These are phyloP conservation scores for Pestalotiopsis fici DNA, from an alignment of 2,329 filamentous ascomycete species.

Conservation along the genomic window DNA sequence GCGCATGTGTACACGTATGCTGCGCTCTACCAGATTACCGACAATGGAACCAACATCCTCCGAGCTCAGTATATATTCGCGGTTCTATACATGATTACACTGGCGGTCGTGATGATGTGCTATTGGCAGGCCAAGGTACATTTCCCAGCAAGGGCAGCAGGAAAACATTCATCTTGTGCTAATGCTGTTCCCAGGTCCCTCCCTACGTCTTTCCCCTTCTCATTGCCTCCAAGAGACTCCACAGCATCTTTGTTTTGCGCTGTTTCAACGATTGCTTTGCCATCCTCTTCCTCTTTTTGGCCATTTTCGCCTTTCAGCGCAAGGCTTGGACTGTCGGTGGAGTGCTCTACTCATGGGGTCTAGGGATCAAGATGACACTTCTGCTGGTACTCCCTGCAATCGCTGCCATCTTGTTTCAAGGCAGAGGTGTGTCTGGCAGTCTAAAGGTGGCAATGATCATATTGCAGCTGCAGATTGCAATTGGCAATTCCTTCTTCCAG, in stretches of 20 bases:
- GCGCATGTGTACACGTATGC: conserved; percentile 92
- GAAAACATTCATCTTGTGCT: background rate
- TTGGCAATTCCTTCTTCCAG: conserved; percentile 68
- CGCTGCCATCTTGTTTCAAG: conserved; percentile 74
- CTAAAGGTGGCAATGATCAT: conserved; percentile 73
- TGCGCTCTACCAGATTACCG: conserved; percentile 74
- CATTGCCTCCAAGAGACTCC: conserved; percentile 85
- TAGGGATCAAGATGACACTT: conserved; percentile 95
- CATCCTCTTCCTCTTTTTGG: conserved; percentile 77
- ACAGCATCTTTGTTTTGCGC: conserved; percentile 89
- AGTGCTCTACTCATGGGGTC: conserved; percentile 72
- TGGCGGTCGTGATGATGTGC: conserved; percentile 78
- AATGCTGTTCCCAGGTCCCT: conserved; percentile 59
- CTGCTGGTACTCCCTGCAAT: conserved; percentile 82
- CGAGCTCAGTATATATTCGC: conserved; percentile 85
- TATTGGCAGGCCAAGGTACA: conserved; percentile 73
- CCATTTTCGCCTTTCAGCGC: conserved; percentile 78
- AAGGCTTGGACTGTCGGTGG: conserved; percentile 73
- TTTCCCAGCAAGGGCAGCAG: background rate
- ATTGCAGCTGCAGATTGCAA: conserved; percentile 72
- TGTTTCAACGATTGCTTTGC: conserved; percentile 97
- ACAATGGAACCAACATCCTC: conserved; percentile 73
- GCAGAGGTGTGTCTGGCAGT: conserved; percentile 65
- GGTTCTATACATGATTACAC: conserved; percentile 72
- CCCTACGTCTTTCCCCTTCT: conserved; percentile 87